Evolutionary conservation across 2,329 filamentous ascomycete genomes (phyloP), one percentile per base, ranked within the genome.

Genomic region (Sclerotinia minor): DNA sequence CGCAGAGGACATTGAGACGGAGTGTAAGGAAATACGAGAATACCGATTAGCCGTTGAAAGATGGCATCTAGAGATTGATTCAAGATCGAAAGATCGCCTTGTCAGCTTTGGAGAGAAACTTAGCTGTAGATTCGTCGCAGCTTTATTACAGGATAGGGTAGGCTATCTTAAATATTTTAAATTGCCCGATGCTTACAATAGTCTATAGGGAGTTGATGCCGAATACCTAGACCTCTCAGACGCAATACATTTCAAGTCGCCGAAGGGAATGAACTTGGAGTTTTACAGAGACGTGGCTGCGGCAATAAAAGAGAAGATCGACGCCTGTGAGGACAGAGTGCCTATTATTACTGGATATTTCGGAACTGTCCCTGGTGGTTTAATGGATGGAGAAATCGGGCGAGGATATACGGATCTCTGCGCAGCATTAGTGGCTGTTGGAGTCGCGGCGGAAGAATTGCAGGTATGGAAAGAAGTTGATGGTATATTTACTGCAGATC

Each of bases 401-500:
- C 90, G 95, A 74, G 95, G 95, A 41, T 99, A 99, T 80, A 98
- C 95, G 13, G 95, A 99, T 79, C 85, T 99, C 58, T 98, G 95
- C 78, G 94, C 95, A 17, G 94, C 95, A 7, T 83, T 99, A 21
- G 89, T 94, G 64, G 93, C 95, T 1, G 94, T 99, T 13, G 94
- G 93, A 5, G 82, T 96, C n/a, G 83, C 87, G 74, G 95, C 95
- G 0, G 83, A 89, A 65, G 95, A 99, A 79, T 84, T 99, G 64
- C 95, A 99, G 79, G 91, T 99, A 71, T 98, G 95, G 95, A 99
- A 99, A 81, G 95, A 99, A 78, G 95, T 99, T 8, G 95, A 99
- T 78, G 94, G 93, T 69, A 96, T 98, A 77, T 95, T 97, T 79
- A 89, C 85, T 2, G 84, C 84, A 7, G 94, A 97, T 76, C 92